Conservation (phyloP, 1,284 basidiomycete genomes). For the Tilletia indica region DNA sequence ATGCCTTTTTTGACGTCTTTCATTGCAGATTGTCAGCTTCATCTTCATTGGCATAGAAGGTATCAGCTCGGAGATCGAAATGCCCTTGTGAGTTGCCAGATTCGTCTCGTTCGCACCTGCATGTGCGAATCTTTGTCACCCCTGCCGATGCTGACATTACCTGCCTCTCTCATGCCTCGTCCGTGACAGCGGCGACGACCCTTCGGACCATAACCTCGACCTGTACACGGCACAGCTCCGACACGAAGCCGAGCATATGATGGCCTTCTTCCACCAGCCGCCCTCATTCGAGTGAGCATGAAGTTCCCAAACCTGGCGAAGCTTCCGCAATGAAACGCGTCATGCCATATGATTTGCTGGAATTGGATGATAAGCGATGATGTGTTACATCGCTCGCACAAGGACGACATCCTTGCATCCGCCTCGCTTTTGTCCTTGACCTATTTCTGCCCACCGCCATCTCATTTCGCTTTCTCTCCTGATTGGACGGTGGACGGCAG, state of each 20-base stretch:
- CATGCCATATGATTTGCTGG: too few species aligned
- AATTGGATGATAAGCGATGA: too few species aligned
- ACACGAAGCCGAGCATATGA: constrained; percentile 16
- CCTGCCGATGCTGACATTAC: neutral
- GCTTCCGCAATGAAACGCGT: too few species aligned
- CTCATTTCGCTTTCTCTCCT: too few species aligned
- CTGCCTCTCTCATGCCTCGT: neutral
- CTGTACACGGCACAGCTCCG: neutral
- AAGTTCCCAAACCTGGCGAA: too few species aligned
- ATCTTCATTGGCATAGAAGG: constrained; percentile 90
- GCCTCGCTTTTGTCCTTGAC: neutral
- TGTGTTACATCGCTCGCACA: too few species aligned
- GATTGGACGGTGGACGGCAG: too few species aligned
- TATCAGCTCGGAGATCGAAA: constrained; percentile 85
- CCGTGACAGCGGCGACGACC: constrained; percentile 4
- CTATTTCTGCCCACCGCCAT: neutral
- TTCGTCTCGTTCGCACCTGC: neutral
- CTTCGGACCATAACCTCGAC: constrained; percentile 16
- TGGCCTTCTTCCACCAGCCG: neutral
- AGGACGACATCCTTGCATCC: too few species aligned
- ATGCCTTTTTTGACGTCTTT: too few species aligned
- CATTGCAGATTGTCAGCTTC: constrained; percentile 65
- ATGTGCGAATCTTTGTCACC: neutral
- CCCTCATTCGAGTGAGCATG: neutral
- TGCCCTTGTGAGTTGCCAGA: constrained; percentile 62